Conservation (phyloP, 2,329 filamentous ascomycete species). For the Arthrobotrys pseudoclavata region DNA sequence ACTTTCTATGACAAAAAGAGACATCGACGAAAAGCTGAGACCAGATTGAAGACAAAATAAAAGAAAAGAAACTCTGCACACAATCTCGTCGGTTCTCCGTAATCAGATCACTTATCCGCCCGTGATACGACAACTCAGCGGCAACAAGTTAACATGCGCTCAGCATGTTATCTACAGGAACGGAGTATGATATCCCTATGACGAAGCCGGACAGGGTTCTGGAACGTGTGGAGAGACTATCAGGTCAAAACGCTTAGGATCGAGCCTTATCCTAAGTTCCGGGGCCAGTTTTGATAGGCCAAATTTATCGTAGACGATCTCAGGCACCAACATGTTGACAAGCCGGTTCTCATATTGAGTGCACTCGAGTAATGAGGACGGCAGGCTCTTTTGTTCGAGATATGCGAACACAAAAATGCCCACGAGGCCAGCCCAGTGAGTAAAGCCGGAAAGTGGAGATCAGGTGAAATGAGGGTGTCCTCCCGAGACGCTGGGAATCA, state of each 20-base stretch:
- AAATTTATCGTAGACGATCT: constrained; percentile 31
- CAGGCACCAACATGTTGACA: constrained; percentile 41
- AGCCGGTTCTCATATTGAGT: constrained; percentile 23
- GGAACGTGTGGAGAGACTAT: constrained; percentile 19
- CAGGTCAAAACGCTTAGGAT: constrained; percentile 2
- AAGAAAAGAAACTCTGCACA: constrained; percentile 26
- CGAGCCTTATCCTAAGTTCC: constrained; percentile 13
- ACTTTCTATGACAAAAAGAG: constrained; percentile 1
- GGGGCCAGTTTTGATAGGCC: constrained; percentile 10
- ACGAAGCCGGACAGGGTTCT: constrained; percentile 24
- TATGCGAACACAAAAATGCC: constrained; percentile 34
- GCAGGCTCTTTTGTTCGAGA: constrained; percentile 22
- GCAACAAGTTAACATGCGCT: not conserved
- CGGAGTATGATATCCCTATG: constrained; percentile 31
- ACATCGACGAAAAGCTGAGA: constrained; percentile 15
- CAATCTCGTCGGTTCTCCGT: not conserved
- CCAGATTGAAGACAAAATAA: constrained; percentile 1
- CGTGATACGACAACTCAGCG: constrained; percentile 18
- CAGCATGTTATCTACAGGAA: not conserved
- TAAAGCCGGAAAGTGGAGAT: constrained; percentile 41
- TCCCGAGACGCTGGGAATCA: constrained; percentile 60
- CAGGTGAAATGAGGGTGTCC: constrained; percentile 57
- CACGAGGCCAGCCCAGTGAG: constrained; percentile 40
- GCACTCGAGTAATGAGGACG: constrained; percentile 48
- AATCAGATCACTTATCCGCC: constrained; percentile 21